Evolutionary conservation across 768 basidiomycete genomes (phyloP).

Genomic region (Chalciporus sphaerocephalus): DNA sequence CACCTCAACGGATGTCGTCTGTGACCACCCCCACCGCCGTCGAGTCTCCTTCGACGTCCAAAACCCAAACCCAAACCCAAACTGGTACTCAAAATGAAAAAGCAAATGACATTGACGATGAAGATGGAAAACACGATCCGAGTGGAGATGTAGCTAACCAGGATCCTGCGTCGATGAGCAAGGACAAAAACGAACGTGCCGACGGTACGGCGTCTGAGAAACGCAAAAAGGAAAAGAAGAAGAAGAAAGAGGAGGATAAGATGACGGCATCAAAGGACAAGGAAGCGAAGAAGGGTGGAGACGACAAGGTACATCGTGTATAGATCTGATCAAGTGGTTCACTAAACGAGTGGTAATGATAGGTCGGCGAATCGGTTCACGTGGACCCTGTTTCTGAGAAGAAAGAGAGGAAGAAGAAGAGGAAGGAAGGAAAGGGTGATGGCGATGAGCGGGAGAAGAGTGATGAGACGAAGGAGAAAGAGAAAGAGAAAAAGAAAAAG

Average conservation of each 20-base stretch:
- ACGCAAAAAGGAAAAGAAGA: slow-evolving; percentile 20
- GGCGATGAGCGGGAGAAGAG: not conserved
- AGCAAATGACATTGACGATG: too few relatives aligned
- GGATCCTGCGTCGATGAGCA: not conserved
- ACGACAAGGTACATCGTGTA: slow-evolving; percentile 14
- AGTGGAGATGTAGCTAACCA: not conserved
- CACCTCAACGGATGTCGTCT: slow-evolving; percentile 50
- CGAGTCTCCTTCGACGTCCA: not conserved
- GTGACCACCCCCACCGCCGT: slow-evolving; percentile 25
- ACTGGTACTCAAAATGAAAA: too few relatives aligned
- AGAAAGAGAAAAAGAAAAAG: slow-evolving; percentile 20
- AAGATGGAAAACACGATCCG: not conserved
- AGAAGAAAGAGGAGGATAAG: slow-evolving; percentile 19
- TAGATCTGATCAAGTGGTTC: slow-evolving; percentile 1
- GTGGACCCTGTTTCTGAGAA: slow-evolving; percentile 7
- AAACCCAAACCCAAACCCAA: not conserved
- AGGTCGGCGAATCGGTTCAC: slow-evolving; percentile 2
- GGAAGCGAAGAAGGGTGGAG: slow-evolving; percentile 1
- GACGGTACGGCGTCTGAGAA: not conserved
- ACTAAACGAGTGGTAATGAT: slow-evolving; percentile 6
- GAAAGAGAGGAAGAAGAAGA: slow-evolving; percentile 6
- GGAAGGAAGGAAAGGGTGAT: not conserved
- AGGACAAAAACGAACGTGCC: slow-evolving; percentile 2
- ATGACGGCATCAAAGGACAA: slow-evolving; percentile 12
- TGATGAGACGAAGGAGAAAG: slow-evolving; percentile 10